Base-by-base conservation (phyloP, 805 yeast species). In the Jamesozyma spencerorum region DNA sequence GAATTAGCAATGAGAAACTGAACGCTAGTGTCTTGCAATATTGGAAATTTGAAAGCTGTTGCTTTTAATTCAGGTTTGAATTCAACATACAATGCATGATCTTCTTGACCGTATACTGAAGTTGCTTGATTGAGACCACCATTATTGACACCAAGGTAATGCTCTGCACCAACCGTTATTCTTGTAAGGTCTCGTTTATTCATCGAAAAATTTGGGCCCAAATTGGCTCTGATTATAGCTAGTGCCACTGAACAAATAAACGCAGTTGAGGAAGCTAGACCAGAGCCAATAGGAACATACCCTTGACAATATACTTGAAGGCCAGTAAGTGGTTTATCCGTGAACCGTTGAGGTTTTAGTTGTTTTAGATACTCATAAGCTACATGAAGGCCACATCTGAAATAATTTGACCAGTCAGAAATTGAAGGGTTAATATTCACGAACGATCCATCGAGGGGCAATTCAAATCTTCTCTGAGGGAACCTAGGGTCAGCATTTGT, bases 41-140 rank as follows among this genome's bases (percentile, higher is more conserved):
- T 47, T 11, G 83, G 83, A 52, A 80, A 71, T 31, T 64, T 58
- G 54, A 77, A 67, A 12, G 83, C 73, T 26, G 69, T 62, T 2
- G 77, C 85, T 28, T 55, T 62, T 36, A 81, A 64, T 45, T 65
- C 56, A 2, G 88, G 87, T 45, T 70, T 68, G 62, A 80, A 81
- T 47, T 72, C 74, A 15, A 81, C 75, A 47, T 71, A 69, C 40
- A 80, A 59, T 1, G 80, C 81, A 47, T 80, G 74, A 43, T 67
- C 69, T 32, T 59, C 62, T 50, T 71, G 75, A 17, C 87, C 86
- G 47, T 72, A 79, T 18, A 81, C 69, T 0, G 82, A 74, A 3
- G 86, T 87, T 37, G 81, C 71, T 60, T 81, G 87, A 55, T 81
- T 87, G 82, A 81, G 74, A 31, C 87, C 86, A n/a, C 87, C 88